A percentile compares a stretch with the other conserved stretches of the same genome.
These are phyloP conservation scores for Nemania sp. DNA, from an alignment of 2,329 filamentous ascomycete species.

Conservation along the genomic window DNA sequence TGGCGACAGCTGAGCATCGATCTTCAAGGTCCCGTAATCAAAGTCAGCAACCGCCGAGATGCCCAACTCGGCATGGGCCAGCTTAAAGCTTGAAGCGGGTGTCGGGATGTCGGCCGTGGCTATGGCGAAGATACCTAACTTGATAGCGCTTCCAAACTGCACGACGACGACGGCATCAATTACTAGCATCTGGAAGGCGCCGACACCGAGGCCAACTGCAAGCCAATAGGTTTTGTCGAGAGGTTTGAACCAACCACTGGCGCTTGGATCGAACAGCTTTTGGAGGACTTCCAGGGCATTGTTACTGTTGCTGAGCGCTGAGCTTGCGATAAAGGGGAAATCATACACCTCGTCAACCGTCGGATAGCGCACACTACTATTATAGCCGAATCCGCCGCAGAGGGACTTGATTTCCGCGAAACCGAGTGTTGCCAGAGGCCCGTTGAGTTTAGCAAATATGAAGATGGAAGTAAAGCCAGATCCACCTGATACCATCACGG, in stretches of 20 bases:
- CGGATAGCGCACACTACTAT: slow-evolving; percentile 9
- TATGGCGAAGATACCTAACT: slow-evolving; percentile 53
- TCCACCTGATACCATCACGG: slow-evolving; percentile 17
- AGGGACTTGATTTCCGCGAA: slow-evolving; percentile 17
- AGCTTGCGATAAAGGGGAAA: slow-evolving; percentile 11
- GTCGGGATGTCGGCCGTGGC: slow-evolving; percentile 50
- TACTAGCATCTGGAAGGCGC: slow-evolving; percentile 55
- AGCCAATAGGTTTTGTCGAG: slow-evolving; percentile 53
- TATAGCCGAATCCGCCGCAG: slow-evolving; percentile 22
- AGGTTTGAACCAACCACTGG: slow-evolving; percentile 50
- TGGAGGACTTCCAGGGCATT: slow-evolving; percentile 31
- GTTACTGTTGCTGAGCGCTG: not conserved
- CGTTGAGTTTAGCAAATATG: slow-evolving; percentile 20
- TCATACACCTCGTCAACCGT: slow-evolving; percentile 14
- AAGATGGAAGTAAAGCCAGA: slow-evolving; percentile 43
- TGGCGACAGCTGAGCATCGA: slow-evolving; percentile 57
- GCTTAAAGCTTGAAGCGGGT: slow-evolving; percentile 29
- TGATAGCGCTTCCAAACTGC: slow-evolving; percentile 48
- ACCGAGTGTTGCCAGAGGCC: slow-evolving; percentile 15
- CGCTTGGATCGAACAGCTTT: slow-evolving; percentile 37
- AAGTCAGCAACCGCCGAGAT: slow-evolving; percentile 53
- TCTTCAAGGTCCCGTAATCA: slow-evolving; percentile 51
- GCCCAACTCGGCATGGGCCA: slow-evolving; percentile 56
- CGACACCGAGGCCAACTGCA: slow-evolving; percentile 54
- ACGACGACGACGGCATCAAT: slow-evolving; percentile 54